Evolutionary conservation across 176 grass and related monocot genomes (phyloP), one percentile per base, ranked within the genome.

Genomic region (Triticum dicoccoides): DNA sequence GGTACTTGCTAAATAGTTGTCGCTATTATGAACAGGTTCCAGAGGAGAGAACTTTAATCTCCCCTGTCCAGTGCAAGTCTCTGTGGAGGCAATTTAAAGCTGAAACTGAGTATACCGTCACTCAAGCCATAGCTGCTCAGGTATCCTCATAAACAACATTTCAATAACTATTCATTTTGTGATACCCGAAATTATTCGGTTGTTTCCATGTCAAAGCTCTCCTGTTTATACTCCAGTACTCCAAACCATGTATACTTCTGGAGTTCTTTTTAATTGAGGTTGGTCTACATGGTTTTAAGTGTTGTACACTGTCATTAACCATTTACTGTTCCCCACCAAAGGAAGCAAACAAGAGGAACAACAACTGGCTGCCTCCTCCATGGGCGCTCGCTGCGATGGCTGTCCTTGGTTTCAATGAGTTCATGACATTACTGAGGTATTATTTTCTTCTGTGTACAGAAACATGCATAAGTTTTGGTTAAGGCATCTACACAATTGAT

Each of bases 311-410:
- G 13, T 75, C 9, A 75, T 49, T 77, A 64, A 85, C 15, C 9
- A 47, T 73, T 59, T 78, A 23, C 70, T 81, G 23, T 83, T 87
- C 34, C 23, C 25, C 81, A 82, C 77, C 35, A 73, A 78, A 99
- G 97, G 97, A 99, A 90, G 97, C 97, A 85, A 89, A 99, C 74
- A 99, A 96, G 87, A 91, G 88, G 69, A 99, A 99, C 83, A 99
- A 99, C 85, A 99, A 92, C 86, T 91, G 92, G 94, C 34, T 99
- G 45, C 97, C 97, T 69, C 97, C 94, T 91, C 97, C 97, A 74
- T 99, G 97, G 97, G 97, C 97, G 41, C 93, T 99, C 70, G 97
- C 88, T 49, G 97, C 97, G 69, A 96, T 99, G 82, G 76, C 81
- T 56, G 71, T 99, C 27, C 91, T 99, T 85, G 97, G 97, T 58